phyloP scores from a whole-genome alignment of 805 yeast genomes.

The Saitoella complicata region DNA sequence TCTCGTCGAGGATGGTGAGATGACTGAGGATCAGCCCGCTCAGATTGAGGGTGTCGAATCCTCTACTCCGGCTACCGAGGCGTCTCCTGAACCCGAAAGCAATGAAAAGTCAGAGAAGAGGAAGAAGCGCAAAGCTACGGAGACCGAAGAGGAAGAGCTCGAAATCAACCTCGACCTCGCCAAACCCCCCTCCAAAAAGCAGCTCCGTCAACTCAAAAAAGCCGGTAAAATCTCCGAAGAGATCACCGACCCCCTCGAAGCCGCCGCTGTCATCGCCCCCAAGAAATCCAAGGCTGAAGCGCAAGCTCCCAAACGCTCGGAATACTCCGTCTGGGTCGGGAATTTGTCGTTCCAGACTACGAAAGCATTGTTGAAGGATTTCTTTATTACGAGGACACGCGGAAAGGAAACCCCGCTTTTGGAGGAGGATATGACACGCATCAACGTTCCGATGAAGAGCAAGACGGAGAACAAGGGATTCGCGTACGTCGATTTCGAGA shows the following conservation, averaged over 20 bases:
- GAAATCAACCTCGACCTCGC: conserved; percentile 35
- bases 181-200: conserved; percentile 80
- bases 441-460: conserved; percentile 59
- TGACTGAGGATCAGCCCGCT: no score
- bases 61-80: no score
- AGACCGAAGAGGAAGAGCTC: conserved; percentile 19
- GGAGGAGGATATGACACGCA: conserved; percentile 43
- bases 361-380: conserved; percentile 52
- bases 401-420: conserved; percentile 16
- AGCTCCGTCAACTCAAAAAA: conserved; percentile 68
- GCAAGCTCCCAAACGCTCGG: conserved; percentile 23
- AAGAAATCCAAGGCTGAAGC: conserved; percentile 12
- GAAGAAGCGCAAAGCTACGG: neutral
- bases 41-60: no score
- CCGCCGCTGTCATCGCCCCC: conserved; percentile 21
- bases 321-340: conserved; percentile 85
- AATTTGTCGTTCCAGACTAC: conserved; percentile 75
- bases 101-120: no score
- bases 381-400: conserved; percentile 44
- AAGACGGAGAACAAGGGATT: conserved; percentile 52
- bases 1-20: no score
- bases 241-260: conserved; percentile 26
- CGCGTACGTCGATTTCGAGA: conserved; percentile 72
- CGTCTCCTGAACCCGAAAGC: no score
- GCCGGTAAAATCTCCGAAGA: conserved; percentile 24